Conservation (phyloP, 768 basidiomycete species). For the Vararia minispora region DNA sequence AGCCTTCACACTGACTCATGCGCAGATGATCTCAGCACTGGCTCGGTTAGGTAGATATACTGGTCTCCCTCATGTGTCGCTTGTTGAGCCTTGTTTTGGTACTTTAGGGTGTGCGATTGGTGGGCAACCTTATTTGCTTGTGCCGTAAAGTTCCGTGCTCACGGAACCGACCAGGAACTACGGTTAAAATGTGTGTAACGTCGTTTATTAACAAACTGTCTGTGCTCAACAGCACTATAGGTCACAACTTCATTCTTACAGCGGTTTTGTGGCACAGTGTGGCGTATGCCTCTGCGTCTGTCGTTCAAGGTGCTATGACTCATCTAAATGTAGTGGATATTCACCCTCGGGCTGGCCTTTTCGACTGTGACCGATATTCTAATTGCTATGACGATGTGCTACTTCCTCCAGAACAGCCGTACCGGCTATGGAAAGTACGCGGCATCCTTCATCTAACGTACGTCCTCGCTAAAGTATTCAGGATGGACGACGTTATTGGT, state of each 20-base stretch:
- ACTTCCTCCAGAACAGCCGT: slow-evolving; percentile 12
- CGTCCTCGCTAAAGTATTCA: background rate
- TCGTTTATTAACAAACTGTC: background rate
- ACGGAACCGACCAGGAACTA: no score
- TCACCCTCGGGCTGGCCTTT: slow-evolving; percentile 12
- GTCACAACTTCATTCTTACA: slow-evolving; percentile 4
- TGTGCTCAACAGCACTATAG: background rate
- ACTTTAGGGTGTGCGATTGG: no score
- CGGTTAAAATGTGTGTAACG: no score
- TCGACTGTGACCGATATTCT: slow-evolving; percentile 11
- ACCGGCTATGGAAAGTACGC: slow-evolving; percentile 13
- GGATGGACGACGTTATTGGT: slow-evolving; percentile 13
- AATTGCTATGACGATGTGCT: slow-evolving; percentile 12
- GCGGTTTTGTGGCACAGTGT: slow-evolving; percentile 1
- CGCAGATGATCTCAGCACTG: no score
- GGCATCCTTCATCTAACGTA: background rate
- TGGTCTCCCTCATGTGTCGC: background rate
- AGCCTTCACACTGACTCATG: background rate
- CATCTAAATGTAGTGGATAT: slow-evolving; percentile 7
- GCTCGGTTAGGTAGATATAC: slow-evolving; percentile 9
- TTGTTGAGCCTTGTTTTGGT: no score
- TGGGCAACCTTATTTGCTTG: no score
- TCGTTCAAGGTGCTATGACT: background rate
- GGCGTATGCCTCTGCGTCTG: background rate
- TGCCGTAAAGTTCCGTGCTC: no score